These are phyloP conservation scores for Pneumocystis jirovecii DNA, from an alignment of 1,139 yeast genomes.

Conservation along the genomic window DNA sequence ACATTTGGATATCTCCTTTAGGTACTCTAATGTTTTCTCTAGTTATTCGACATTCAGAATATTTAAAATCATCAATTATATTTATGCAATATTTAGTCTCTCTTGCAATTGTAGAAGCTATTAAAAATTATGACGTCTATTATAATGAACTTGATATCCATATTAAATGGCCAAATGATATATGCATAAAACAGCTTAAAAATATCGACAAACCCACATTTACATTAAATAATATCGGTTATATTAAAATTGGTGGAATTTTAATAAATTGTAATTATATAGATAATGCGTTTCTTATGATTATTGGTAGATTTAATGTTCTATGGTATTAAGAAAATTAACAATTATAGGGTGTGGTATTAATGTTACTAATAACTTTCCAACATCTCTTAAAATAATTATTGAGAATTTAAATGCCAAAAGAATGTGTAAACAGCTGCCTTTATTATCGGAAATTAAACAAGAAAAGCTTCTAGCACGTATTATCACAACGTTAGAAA, in stretches of 20 bases:
- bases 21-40: conserved; percentile 82
- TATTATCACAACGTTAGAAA: conserved; percentile 50
- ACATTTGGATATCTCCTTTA: conserved; percentile 85
- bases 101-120: conserved; percentile 68
- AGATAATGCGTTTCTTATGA: conserved; percentile 38
- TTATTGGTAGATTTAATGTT: conserved; percentile 26
- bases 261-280: conserved; percentile 57
- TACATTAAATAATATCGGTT: conserved; percentile 35
- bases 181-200: conserved; percentile 60
- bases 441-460: conserved; percentile 30
- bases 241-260: conserved; percentile 71
- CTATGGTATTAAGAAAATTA: background rate
- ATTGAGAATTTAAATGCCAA: background rate
- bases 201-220: conserved; percentile 18
- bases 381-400: conserved; percentile 46
- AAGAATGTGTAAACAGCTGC: background rate
- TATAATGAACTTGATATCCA: conserved; percentile 62
- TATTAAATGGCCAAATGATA: conserved; percentile 95
- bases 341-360: conserved; percentile 54
- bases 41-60: conserved; percentile 38
- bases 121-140: conserved; percentile 34
- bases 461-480: conserved; percentile 58
- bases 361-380: conserved; percentile 80
- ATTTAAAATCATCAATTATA: conserved; percentile 32
- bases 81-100: conserved; percentile 78